These are phyloP conservation scores for Begonia fuchsioides DNA, from an alignment of 306 rosid species.

Conservation along the genomic window DNA sequence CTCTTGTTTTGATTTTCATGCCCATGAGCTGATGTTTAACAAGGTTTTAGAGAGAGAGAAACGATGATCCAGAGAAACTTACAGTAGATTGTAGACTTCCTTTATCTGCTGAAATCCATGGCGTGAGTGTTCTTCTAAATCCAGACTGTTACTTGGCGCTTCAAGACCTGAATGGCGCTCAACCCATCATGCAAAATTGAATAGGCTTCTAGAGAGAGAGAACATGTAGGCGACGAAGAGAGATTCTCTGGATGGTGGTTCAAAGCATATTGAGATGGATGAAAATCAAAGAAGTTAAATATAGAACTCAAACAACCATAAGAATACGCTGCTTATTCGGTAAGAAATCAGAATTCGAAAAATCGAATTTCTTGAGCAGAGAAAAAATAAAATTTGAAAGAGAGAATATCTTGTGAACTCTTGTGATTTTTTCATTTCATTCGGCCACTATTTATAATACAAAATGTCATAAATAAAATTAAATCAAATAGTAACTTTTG, in stretches of 20 bases:
- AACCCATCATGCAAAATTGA: too few species aligned
- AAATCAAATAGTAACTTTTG: too few species aligned
- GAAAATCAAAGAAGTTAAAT: slow-evolving; percentile 75
- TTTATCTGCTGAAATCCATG: slow-evolving; percentile 20
- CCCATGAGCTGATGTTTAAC: slow-evolving; percentile 30
- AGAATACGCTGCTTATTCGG: slow-evolving; percentile 21
- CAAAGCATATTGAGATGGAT: slow-evolving; percentile 25
- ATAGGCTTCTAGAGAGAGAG: neutral
- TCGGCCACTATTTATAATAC: too few species aligned
- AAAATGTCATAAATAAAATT: too few species aligned
- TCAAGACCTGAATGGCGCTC: slow-evolving; percentile 32
- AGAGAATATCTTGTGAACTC: too few species aligned
- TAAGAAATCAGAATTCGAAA: too few species aligned
- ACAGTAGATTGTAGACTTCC: slow-evolving; percentile 46
- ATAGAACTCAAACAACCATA: slow-evolving; percentile 74
- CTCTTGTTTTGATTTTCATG: slow-evolving; percentile 49
- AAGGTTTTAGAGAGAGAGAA: too few species aligned
- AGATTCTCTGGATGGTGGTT: slow-evolving; percentile 19
- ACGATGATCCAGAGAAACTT: slow-evolving; percentile 22
- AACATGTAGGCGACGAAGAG: slow-evolving; percentile 34
- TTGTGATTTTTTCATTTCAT: too few species aligned
- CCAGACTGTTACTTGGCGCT: too few species aligned
- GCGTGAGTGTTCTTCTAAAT: slow-evolving; percentile 22
- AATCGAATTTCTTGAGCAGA: too few species aligned
- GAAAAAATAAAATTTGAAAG: too few species aligned